These are phyloP conservation scores for Arachis monticola DNA, from an alignment of 331 rosid species.

Conservation along the genomic window DNA sequence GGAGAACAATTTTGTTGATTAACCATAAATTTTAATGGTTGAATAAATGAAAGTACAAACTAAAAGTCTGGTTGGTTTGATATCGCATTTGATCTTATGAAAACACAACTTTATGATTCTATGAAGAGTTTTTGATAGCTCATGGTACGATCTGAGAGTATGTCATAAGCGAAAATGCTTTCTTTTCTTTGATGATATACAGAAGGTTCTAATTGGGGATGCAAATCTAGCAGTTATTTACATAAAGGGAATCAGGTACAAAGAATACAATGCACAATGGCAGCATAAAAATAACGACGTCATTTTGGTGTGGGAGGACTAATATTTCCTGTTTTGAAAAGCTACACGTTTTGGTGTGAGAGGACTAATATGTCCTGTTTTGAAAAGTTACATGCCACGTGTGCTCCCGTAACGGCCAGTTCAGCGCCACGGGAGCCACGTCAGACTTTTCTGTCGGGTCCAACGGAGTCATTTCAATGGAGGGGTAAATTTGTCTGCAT, in stretches of 20 bases:
- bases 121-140: neutral
- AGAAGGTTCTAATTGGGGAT: neutral
- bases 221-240: conserved; percentile 23
- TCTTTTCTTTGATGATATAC: neutral
- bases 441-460: too few relatives aligned
- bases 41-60: neutral
- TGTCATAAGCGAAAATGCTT: neutral
- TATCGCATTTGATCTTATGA: too few relatives aligned
- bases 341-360: too few relatives aligned
- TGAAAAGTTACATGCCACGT: too few relatives aligned
- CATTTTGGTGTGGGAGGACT: too few relatives aligned
- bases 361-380: too few relatives aligned
- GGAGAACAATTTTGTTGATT: neutral
- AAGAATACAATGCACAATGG: conserved; percentile 45
- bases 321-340: too few relatives aligned
- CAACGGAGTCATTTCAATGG: too few relatives aligned
- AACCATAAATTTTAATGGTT: neutral
- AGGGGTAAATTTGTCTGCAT: too few relatives aligned
- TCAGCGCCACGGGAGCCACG: too few relatives aligned
- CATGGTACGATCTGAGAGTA: neutral
- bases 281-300: conserved; percentile 61
- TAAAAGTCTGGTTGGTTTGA: neutral
- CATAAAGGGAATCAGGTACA: conserved; percentile 18
- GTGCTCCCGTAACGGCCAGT: too few relatives aligned
- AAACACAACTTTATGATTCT: too few relatives aligned